Evolutionary conservation across 2,329 filamentous ascomycete genomes (phyloP), one percentile per base, ranked within the genome.

Genomic region (Trichothecium sympodiale): DNA sequence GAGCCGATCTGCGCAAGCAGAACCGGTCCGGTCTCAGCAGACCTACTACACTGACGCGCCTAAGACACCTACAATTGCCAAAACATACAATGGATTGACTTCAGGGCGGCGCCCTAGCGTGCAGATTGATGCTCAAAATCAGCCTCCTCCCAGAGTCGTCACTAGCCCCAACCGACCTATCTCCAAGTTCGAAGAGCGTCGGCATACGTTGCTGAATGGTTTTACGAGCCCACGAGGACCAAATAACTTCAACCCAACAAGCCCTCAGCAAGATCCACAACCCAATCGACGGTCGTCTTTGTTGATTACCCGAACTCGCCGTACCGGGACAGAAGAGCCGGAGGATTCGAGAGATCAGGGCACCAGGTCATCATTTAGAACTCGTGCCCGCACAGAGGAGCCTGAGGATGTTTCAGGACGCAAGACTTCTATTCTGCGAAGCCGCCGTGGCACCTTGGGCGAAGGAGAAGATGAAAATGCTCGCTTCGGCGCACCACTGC

Each of bases 401-500:
- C 60, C 57, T 0, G 65, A 69, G 14, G 65, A 67, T 25, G 10
- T 10, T 25, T 25, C 20, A 30, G 62, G 60, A 15, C 60, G 57
- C 30, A 50, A 48, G 17, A 64, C 64, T 25, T 61, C 63, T 28
- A 40, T 68, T 5, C 46, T 71, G 26, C 64, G 69, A 34, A 56
- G 55, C 29, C 62, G 69, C 17, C 60, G 68, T 27, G 59, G 57
- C 10, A 66, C 67, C 26, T 51, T 64, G 20, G 62, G 62, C 12
- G 61, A 67, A 23, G 62, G 71, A 2, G 66, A 69, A 9, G 67
- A 72, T 2, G 66, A 69, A 15, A 25, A 6, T 33, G 31, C 50
- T n/a, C 59, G 63, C 23, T 65, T 70, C 42, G 66, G 70, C n/a
- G 62, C 68, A 3, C 72, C 74, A 1, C 77, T 75, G 4, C 63